Base-by-base conservation (phyloP, 345 rosid species). In the thale cress (Arabidopsis thaliana) region DNA sequence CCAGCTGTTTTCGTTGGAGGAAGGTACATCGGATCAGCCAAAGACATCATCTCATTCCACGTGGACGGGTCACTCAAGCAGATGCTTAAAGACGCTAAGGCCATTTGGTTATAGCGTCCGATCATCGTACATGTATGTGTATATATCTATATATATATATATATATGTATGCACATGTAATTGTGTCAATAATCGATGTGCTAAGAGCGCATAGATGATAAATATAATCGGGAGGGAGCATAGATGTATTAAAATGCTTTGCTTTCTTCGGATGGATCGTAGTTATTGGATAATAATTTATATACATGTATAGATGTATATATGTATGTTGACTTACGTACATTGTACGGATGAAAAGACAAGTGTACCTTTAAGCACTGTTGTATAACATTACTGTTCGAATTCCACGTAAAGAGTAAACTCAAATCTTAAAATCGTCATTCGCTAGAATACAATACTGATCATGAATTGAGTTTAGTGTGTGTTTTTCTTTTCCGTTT, bases 1-100 rank as follows among this genome's bases (percentile, higher is more conserved):
- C 99, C 99, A 0, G 98, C 99, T n/a, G 96, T 95, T 76, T 95
- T 95, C 79, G 84, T 95, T 1, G 99, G 99, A 32, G 98, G 99
- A 65, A 89, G 77, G 76, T 90, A 83, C 44, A 84, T 92, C 16
- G 99, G 99, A 22, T 90, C 98, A 3, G 93, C 98, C 0, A 90
- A 88, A 81, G 99, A 92, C 64, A 86, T 95, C 79, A 86, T 95
- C 56, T 95, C 99, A 36, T 84, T 83, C 66, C 99, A 95, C 50
- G 89, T 95, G 5, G 93, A 90, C 72, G 99, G 99, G 5, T 84
- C 97, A 11, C 90, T 95, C 64, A 95, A 89, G 77, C 93, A 89
- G 81, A 85, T 90, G 97, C 96, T 95, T 60, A 95, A 83, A 25
- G 98, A 95, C 65, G 99, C 99, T 7, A 88, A 73, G 55, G 99